Evolutionary conservation across 441 rosid genomes (phyloP).

Genomic region (Jatropha podagrica): DNA sequence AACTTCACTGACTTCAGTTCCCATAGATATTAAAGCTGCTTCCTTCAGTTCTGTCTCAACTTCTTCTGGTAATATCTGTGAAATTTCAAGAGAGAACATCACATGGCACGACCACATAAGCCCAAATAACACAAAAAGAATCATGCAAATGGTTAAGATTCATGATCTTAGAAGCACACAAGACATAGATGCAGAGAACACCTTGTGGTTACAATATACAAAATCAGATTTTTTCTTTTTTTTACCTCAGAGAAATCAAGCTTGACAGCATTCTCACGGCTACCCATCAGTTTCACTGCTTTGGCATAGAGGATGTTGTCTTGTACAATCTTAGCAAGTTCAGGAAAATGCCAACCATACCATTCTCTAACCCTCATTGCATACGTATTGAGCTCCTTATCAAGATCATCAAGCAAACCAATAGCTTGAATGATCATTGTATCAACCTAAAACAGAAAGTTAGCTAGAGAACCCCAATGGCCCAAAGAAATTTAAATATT

Average conservation of each 20-base stretch:
- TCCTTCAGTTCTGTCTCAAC: conserved; percentile 80
- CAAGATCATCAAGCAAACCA: conserved; percentile 89
- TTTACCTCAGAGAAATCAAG: conserved; percentile 88
- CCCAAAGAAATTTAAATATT: not conserved
- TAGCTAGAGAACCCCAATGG: not conserved
- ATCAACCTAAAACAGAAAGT: conserved; percentile 55
- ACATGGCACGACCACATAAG: not conserved
- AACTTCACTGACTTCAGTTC: conserved; percentile 83
- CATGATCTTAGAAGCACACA: not conserved
- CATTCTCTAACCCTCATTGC: conserved; percentile 96
- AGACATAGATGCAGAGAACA: not conserved
- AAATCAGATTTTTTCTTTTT: not conserved
- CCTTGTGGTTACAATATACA: not conserved
- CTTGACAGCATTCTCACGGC: conserved; percentile 75
- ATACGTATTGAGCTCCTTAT: conserved; percentile 86
- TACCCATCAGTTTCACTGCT: conserved; percentile 78
- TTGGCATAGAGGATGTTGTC: conserved; percentile 90
- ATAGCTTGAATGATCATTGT: conserved; percentile 96
- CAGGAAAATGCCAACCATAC: conserved; percentile 99
- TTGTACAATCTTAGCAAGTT: conserved; percentile 82
- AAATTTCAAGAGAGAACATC: conserved; percentile 3
- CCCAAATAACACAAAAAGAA: not conserved
- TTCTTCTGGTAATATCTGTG: conserved; percentile 66
- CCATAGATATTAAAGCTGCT: conserved; percentile 90
- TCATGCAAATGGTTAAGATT: not conserved